Evolutionary conservation across 495 filamentous ascomycete genomes (phyloP).

Genomic region (Bathelium albidoporum): DNA sequence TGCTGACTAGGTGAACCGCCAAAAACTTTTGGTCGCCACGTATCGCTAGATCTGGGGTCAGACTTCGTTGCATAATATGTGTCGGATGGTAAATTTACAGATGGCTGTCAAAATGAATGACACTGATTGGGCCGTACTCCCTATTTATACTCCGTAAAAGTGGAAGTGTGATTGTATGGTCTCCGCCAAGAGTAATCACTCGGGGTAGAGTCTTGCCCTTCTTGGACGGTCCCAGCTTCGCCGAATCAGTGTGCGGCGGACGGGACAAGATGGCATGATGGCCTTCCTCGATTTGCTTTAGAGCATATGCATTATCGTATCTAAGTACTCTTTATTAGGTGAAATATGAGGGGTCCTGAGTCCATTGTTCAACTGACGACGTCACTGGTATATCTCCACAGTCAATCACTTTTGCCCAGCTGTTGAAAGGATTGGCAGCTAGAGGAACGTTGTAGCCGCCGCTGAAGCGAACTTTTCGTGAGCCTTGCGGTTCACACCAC

Average conservation of each 20-base stretch:
- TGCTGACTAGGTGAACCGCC: constrained; percentile 51
- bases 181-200: constrained; percentile 39
- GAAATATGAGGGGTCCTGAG: neutral
- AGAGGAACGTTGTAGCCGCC: constrained; percentile 53
- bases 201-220: constrained; percentile 45
- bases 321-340: constrained; percentile 8
- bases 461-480: constrained; percentile 44
- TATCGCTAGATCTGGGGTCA: constrained; percentile 35
- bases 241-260: constrained; percentile 41
- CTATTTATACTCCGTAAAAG: constrained; percentile 39
- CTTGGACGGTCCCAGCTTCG: constrained; percentile 37
- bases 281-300: constrained; percentile 36
- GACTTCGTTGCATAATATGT: neutral
- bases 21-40: constrained; percentile 57
- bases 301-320: constrained; percentile 35
- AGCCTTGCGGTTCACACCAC: constrained; percentile 32
- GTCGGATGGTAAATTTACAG: constrained; percentile 25
- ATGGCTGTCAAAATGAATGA: constrained; percentile 38
- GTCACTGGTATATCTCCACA: constrained; percentile 36
- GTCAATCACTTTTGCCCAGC: constrained; percentile 34
- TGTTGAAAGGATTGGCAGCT: constrained; percentile 34
- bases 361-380: constrained; percentile 32
- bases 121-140: constrained; percentile 34
- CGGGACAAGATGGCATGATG: constrained; percentile 34
- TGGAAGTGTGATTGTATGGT: constrained; percentile 55